phyloP scores from a whole-genome alignment of 257 asterid species.

The Euphrasia confusa region DNA sequence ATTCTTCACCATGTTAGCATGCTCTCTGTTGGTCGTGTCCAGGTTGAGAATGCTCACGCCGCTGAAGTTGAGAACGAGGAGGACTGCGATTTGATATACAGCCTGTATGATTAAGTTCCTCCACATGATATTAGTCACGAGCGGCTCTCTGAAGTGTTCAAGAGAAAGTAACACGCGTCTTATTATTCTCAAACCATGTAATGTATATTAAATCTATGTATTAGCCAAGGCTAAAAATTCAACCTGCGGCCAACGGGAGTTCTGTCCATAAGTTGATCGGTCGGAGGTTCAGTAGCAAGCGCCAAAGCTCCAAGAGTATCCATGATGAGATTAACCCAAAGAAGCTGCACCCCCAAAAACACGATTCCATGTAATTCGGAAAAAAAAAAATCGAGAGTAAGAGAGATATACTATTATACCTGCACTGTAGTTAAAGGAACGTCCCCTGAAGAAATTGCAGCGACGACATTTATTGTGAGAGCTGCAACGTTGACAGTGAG shows the following conservation, averaged over 20 bases:
- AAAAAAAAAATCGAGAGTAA: background rate
- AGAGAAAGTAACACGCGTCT: slow-evolving; percentile 9
- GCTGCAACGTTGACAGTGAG: slow-evolving; percentile 98
- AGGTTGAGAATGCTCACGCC: slow-evolving; percentile 62
- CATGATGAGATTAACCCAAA: slow-evolving; percentile 98
- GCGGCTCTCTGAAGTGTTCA: slow-evolving; percentile 65
- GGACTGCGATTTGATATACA: slow-evolving; percentile 67
- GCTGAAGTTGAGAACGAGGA: slow-evolving; percentile 58
- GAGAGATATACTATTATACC: slow-evolving; percentile 32
- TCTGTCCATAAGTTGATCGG: slow-evolving; percentile 83
- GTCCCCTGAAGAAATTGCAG: slow-evolving; percentile 83
- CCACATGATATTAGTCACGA: slow-evolving; percentile 96
- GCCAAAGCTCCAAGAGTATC: slow-evolving; percentile 98
- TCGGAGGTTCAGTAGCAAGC: slow-evolving; percentile 97
- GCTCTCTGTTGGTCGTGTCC: slow-evolving; percentile 33
- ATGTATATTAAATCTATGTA: background rate
- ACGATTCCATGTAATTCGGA: background rate
- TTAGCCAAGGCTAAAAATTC: slow-evolving; percentile 10
- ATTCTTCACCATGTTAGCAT: slow-evolving; percentile 69
- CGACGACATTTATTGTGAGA: slow-evolving; percentile 72
- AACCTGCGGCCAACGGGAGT: slow-evolving; percentile 95
- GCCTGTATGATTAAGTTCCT: slow-evolving; percentile 94
- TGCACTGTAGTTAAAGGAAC: slow-evolving; percentile 91
- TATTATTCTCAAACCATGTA: background rate
- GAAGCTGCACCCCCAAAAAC: slow-evolving; percentile 47